phyloP scores from a whole-genome alignment of 164 flowering plant species.

The Umbilicus rupestris region DNA sequence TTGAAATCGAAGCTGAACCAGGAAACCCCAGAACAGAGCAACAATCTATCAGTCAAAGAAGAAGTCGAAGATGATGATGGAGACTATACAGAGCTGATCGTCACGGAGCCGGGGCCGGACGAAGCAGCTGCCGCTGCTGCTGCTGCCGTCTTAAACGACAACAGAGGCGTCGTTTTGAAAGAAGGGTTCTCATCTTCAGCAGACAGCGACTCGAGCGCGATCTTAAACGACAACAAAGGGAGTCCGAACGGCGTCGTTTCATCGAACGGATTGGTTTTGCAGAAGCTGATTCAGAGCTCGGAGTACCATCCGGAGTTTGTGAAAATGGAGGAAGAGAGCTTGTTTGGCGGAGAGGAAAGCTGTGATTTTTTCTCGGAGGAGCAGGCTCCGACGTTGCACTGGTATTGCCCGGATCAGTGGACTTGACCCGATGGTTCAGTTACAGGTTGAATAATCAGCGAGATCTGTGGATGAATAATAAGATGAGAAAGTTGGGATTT shows the following conservation, averaged over 20 bases:
- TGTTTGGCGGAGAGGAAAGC: slow-evolving; percentile 57
- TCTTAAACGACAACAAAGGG: slow-evolving; percentile 45
- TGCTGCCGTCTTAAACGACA: slow-evolving; percentile 9
- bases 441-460: background rate
- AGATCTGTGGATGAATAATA: background rate
- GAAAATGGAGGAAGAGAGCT: slow-evolving; percentile 80
- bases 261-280: background rate
- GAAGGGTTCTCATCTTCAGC: slow-evolving; percentile 45
- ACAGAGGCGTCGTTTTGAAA: slow-evolving; percentile 25
- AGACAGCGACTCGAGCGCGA: slow-evolving; percentile 88
- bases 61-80: slow-evolving; percentile 32
- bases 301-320: slow-evolving; percentile 41
- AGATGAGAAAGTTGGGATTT: slow-evolving; percentile 5
- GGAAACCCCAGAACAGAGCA: slow-evolving; percentile 26
- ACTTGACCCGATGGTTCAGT: slow-evolving; percentile 16
- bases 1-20: slow-evolving; percentile 56
- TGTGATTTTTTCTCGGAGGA: slow-evolving; percentile 83
- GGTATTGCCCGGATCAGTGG: slow-evolving; percentile 80
- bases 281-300: slow-evolving; percentile 12
- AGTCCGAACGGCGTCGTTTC: slow-evolving; percentile 40
- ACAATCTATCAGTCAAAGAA: slow-evolving; percentile 30
- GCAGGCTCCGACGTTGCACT: slow-evolving; percentile 66
- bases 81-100: slow-evolving; percentile 16
- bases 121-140: slow-evolving; percentile 4
- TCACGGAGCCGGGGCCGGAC: background rate